Conservation (phyloP, 352 stramenopile species). For the Phytophthora hibernalis region DNA sequence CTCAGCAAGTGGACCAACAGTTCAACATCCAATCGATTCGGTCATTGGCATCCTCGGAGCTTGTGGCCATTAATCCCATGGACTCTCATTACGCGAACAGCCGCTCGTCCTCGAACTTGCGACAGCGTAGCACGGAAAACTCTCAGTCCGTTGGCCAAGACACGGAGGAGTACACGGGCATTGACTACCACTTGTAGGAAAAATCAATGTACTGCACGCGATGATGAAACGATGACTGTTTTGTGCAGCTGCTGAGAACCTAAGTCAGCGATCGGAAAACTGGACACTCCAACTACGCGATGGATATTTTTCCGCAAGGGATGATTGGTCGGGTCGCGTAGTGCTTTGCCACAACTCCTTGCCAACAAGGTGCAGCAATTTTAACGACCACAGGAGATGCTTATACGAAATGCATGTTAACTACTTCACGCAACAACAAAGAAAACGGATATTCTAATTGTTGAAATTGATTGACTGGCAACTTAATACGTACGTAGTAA, state of each 20-base stretch:
- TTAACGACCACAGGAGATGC: conserved; percentile 21
- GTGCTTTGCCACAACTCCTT: background rate
- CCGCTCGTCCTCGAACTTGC: conserved; percentile 55
- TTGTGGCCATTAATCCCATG: conserved; percentile 62
- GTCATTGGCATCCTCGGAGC: conserved; percentile 69
- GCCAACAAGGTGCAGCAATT: conserved; percentile 16
- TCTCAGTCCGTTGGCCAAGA: conserved; percentile 78
- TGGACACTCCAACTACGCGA: background rate
- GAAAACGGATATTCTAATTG: background rate
- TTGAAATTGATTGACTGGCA: no score
- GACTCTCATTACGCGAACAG: conserved; percentile 75
- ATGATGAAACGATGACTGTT: conserved; percentile 17
- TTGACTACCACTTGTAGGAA: conserved; percentile 86
- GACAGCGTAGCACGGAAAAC: conserved; percentile 66
- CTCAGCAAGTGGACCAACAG: conserved; percentile 60
- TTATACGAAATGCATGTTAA: conserved; percentile 31
- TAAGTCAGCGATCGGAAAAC: background rate
- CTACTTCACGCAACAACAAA: conserved; percentile 13
- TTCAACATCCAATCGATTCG: conserved; percentile 74
- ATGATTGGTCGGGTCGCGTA: background rate
- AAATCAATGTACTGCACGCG: conserved; percentile 6
- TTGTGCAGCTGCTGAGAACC: conserved; percentile 10
- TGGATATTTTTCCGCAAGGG: background rate
- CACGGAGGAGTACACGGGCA: conserved; percentile 84
- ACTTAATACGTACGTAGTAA: no score